phyloP scores from a whole-genome alignment of 176 grass and related monocot genomes.

The Carex pumila region DNA sequence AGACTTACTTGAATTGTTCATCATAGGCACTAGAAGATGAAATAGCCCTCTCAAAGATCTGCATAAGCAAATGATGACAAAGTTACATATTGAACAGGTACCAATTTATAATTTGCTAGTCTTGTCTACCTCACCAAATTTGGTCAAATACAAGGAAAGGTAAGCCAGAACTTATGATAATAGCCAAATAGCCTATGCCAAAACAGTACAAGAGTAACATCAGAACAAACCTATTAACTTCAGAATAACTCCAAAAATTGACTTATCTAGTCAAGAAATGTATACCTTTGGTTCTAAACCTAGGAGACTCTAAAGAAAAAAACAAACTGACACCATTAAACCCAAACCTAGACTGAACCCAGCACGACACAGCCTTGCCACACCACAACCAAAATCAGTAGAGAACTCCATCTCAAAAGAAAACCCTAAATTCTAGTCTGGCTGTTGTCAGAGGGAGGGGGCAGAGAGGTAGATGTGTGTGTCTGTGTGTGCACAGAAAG shows the following conservation, averaged over 20 bases:
- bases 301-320: not conserved
- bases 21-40: conserved; percentile 91
- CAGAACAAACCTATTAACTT: not conserved
- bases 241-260: not conserved
- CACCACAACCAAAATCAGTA: not conserved
- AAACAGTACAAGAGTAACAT: not conserved
- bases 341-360: not conserved
- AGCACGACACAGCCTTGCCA: not conserved
- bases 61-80: not conserved
- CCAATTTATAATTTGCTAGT: not conserved
- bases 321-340: not conserved
- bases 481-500: too few relatives aligned
- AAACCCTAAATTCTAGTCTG: not conserved
- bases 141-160: not conserved
- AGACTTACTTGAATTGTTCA: conserved; percentile 70
- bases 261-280: not conserved
- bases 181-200: not conserved
- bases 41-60: conserved; percentile 99
- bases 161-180: not conserved
- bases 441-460: not conserved
- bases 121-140: not conserved
- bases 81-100: not conserved
- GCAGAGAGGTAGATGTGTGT: too few relatives aligned
- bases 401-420: not conserved
- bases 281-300: not conserved